Evolutionary conservation across 768 basidiomycete species (phyloP).

Genomic region (Termitomyces sp.): DNA sequence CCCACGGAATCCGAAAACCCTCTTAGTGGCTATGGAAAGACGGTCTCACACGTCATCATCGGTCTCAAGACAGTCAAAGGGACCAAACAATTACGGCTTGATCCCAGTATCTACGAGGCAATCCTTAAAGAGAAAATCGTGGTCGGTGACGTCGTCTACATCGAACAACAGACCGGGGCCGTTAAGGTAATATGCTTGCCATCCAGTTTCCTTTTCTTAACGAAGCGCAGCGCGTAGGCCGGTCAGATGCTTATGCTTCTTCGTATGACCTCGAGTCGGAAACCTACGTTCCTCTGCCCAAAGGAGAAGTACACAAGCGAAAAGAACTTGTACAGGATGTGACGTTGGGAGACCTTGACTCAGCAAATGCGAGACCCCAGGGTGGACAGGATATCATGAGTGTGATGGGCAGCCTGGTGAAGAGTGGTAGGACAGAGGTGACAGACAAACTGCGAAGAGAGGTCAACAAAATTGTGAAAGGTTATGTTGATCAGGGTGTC

Average conservation of each 20-base stretch:
- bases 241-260: slow-evolving; percentile 95
- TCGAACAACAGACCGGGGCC: slow-evolving; percentile 90
- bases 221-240: slow-evolving; percentile 73
- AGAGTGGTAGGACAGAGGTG: slow-evolving; percentile 90
- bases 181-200: slow-evolving; percentile 66
- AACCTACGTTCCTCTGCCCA: slow-evolving; percentile 92
- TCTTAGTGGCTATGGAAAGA: slow-evolving; percentile 95
- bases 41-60: slow-evolving; percentile 95
- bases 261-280: slow-evolving; percentile 98
- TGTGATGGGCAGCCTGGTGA: slow-evolving; percentile 90
- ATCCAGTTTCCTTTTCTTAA: slow-evolving; percentile 1
- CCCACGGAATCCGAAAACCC: slow-evolving; percentile 97
- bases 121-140: slow-evolving; percentile 97
- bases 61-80: slow-evolving; percentile 91
- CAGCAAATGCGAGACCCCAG: slow-evolving; percentile 93
- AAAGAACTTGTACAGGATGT: slow-evolving; percentile 22
- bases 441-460: slow-evolving; percentile 94
- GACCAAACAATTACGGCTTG: slow-evolving; percentile 90
- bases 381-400: slow-evolving; percentile 99
- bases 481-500: slow-evolving; percentile 97
- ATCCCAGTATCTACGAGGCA: slow-evolving; percentile 94
- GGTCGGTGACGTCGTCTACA: slow-evolving; percentile 95
- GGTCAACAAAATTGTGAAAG: slow-evolving; percentile 96
- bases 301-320: slow-evolving; percentile 20
- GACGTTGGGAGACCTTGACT: slow-evolving; percentile 83